Percentiles rank a stretch among this genome's conserved stretches.
Evolutionary conservation across 2,329 filamentous ascomycete species (phyloP).

Genomic region (Cladosporium phlei): DNA sequence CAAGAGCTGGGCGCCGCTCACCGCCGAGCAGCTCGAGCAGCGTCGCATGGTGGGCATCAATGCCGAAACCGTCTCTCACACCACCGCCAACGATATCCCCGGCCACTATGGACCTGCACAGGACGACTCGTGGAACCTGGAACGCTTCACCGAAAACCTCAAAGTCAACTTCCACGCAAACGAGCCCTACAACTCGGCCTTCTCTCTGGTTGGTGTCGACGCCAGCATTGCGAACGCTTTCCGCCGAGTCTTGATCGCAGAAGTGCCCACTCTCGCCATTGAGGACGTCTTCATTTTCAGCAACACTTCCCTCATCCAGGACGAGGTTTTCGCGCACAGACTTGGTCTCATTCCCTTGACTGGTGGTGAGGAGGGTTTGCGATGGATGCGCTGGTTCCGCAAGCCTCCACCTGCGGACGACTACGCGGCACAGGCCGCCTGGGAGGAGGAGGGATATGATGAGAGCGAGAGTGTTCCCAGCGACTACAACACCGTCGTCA

Average conservation of each 20-base stretch:
- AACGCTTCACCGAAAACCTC: slow-evolving; percentile 68
- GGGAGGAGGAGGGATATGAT: slow-evolving; percentile 44
- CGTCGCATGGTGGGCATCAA: slow-evolving; percentile 84
- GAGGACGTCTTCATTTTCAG: slow-evolving; percentile 90
- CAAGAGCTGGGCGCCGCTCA: slow-evolving; percentile 31
- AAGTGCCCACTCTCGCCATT: slow-evolving; percentile 90
- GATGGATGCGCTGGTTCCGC: slow-evolving; percentile 77
- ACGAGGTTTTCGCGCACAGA: slow-evolving; percentile 88
- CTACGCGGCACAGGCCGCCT: slow-evolving; percentile 40
- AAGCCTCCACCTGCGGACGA: slow-evolving; percentile 59
- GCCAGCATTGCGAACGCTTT: slow-evolving; percentile 95
- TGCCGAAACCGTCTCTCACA: slow-evolving; percentile 83
- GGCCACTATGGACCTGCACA: slow-evolving; percentile 79
- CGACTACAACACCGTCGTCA: slow-evolving; percentile 83
- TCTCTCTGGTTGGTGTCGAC: slow-evolving; percentile 88
- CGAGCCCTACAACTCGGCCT: slow-evolving; percentile 69
- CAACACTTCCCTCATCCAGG: slow-evolving; percentile 97
- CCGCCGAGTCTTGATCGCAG: slow-evolving; percentile 88
- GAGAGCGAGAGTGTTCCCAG: slow-evolving; percentile 44
- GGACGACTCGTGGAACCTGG: slow-evolving; percentile 72
- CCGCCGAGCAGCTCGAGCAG: slow-evolving; percentile 54
- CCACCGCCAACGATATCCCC: slow-evolving; percentile 85
- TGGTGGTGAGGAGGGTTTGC: slow-evolving; percentile 70
- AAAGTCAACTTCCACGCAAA: slow-evolving; percentile 80
- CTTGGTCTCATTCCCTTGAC: slow-evolving; percentile 87